Base-by-base conservation (phyloP, 805 yeast genomes). In the Yarrowia yakushimensis region DNA sequence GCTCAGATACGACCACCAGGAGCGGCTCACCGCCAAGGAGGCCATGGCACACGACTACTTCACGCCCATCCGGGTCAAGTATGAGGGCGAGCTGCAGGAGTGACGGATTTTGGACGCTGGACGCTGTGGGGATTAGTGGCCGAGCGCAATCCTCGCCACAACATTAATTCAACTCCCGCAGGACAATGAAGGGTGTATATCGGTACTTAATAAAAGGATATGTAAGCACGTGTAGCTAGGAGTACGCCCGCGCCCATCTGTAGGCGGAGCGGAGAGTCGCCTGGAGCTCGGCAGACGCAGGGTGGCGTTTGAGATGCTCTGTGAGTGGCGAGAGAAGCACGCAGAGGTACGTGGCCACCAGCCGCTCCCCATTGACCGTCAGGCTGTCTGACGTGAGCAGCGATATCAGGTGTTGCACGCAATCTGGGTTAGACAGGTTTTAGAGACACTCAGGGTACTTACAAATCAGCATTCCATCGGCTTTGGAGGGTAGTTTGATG, bases 11-110 rank as follows among this genome's bases (percentile, higher is more conserved):
- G 97, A 91, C 72, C 97, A 91, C 72, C 92, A 87, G 72, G 88
- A 86, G 69, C 82, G 97, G 70, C 78, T 89, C 64, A 91, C 97
- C 4, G 97, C 97, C 2, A 78, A 82, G 72, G 97, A 91, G 73
- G 96, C 97, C 17, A 83, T 90, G 90, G 82, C 73, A 3, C 97
- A 91, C 75, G 78, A 79, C 11, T 87, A 85, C 71, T 86, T 87
- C 74, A 81, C 81, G 25, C 70, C 71, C 6, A 66, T 74, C n/a
- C 37, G 67, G 15, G 61, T 39, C 11, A 25, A 48, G 11, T 48
- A 55, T 13, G 46, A 55, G 36, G 61, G 61, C 13, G 61, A 55
- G 60, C 33, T n/a, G n/a, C n/a, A 25, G 31, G 61, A 55, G 17
- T 52, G 36, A 23, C 4, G 4, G 34, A 8, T 15, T 10, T n/a